Conservation (phyloP, 2,329 filamentous ascomycete species). For the Emmonsia crescens region DNA sequence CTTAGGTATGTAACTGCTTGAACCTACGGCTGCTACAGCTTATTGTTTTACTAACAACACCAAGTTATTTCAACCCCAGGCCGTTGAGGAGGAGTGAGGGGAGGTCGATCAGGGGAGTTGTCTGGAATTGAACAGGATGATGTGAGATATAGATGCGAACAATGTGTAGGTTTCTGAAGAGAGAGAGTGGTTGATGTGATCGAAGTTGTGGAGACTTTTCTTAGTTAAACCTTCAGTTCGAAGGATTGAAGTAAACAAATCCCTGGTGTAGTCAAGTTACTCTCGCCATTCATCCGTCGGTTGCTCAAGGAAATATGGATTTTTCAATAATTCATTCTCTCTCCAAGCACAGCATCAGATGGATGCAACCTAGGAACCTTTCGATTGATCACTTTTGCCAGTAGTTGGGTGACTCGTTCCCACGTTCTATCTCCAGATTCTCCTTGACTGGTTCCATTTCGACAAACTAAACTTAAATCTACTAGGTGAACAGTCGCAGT, state of each 20-base stretch:
- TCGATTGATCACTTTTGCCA: background rate
- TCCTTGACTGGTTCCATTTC: background rate
- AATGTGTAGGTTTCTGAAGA: background rate
- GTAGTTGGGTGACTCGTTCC: too few relatives aligned
- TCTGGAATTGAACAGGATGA: background rate
- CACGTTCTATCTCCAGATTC: background rate
- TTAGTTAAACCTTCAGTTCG: too few relatives aligned
- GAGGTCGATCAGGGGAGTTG: background rate
- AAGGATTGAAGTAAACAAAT: too few relatives aligned
- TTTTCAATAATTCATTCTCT: too few relatives aligned
- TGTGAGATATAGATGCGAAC: background rate
- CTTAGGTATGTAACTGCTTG: background rate
- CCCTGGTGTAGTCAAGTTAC: too few relatives aligned
- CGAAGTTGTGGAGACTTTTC: too few relatives aligned
- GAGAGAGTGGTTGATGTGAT: background rate
- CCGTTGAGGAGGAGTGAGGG: background rate
- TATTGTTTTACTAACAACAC: background rate
- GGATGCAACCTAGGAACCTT: background rate
- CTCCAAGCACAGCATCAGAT: background rate
- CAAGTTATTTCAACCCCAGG: background rate
- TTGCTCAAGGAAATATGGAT: too few relatives aligned
- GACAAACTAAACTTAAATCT: background rate
- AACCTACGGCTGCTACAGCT: background rate
- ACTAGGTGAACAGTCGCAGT: background rate
- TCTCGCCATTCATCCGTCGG: background rate